Evolutionary conservation across 108 stramenopile species (phyloP).

Genomic region (Hondaea fermentalgiana): DNA sequence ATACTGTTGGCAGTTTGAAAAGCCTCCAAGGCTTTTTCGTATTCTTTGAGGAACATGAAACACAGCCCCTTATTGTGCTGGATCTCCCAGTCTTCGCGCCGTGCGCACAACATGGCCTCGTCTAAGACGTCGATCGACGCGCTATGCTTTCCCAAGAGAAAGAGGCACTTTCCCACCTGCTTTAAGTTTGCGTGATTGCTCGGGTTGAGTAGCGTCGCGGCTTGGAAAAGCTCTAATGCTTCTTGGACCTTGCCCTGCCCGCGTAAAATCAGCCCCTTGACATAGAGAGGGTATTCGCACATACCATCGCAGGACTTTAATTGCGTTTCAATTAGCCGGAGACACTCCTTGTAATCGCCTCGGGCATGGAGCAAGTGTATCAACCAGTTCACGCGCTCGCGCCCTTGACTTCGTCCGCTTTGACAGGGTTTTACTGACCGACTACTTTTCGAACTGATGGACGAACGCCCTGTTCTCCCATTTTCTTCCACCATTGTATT

Average conservation of each 20-base stretch:
- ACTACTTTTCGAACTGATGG: no score
- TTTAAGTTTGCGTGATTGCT: constrained; percentile 43
- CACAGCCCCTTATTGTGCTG: constrained; percentile 54
- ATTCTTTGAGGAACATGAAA: constrained; percentile 40
- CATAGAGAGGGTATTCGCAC: constrained; percentile 44
- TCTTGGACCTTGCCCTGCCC: constrained; percentile 48
- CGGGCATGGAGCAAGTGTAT: constrained; percentile 35
- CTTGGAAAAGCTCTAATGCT: constrained; percentile 48
- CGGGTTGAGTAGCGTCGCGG: constrained; percentile 52
- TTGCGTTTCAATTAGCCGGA: constrained; percentile 42
- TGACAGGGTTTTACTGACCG: neutral
- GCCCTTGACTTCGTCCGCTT: neutral
- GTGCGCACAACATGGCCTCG: constrained; percentile 32
- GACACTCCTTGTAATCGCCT: constrained; percentile 33
- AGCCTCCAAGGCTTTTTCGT: constrained; percentile 40
- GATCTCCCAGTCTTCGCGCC: constrained; percentile 55
- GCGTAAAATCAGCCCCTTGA: constrained; percentile 49
- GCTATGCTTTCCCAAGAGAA: constrained; percentile 18
- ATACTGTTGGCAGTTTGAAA: constrained; percentile 50
- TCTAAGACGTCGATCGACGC: constrained; percentile 50
- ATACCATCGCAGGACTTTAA: constrained; percentile 28
- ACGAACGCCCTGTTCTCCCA: no score
- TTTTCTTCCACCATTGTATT: no score
- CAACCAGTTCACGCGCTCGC: constrained; percentile 37
- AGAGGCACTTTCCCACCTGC: constrained; percentile 53